Evolutionary conservation across 768 basidiomycete genomes (phyloP).

Genomic region (Lactarius pseudohatsudake): DNA sequence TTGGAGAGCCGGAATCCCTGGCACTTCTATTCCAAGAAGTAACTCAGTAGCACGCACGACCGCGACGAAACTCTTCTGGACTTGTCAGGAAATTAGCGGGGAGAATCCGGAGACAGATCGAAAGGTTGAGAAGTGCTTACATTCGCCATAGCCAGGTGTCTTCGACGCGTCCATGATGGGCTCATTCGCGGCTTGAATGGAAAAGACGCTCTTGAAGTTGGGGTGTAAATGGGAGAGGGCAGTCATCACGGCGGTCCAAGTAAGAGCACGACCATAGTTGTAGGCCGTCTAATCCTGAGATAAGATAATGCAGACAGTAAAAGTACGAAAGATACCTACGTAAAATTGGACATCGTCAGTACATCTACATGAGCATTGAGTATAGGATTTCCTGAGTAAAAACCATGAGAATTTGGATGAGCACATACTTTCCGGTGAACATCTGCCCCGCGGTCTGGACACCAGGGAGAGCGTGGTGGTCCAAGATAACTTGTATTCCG

Average conservation of each 20-base stretch:
- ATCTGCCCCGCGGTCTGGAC: conserved; percentile 58
- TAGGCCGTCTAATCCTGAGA: conserved; percentile 50
- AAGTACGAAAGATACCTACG: conserved; percentile 39
- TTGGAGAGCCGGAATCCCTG: not conserved
- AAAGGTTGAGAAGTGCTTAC: conserved; percentile 41
- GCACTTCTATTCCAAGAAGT: conserved; percentile 17
- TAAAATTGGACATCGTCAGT: conserved; percentile 72
- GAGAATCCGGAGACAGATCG: not conserved
- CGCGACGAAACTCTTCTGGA: conserved; percentile 8
- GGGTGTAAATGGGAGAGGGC: conserved; percentile 67
- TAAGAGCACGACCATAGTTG: conserved; percentile 74
- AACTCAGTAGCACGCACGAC: conserved; percentile 21
- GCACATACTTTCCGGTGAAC: conserved; percentile 65
- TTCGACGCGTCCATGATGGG: conserved; percentile 67
- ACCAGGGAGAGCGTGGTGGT: conserved; percentile 72
- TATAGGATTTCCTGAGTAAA: not conserved
- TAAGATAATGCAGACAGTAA: conserved; percentile 2
- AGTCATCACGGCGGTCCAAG: conserved; percentile 85
- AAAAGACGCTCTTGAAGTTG: conserved; percentile 59
- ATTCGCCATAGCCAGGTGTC: conserved; percentile 70
- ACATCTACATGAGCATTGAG: conserved; percentile 45
- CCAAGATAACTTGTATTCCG: conserved; percentile 65
- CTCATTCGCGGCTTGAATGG: conserved; percentile 78
- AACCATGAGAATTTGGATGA: not conserved
- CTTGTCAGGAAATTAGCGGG: conserved; percentile 1